Percentiles rank a stretch among this genome's conserved stretches.
Evolutionary conservation across 129 eudicot genomes (phyloP).

Genomic region (carrot (Daucus carota)): DH1_v3.0 NC_030382.2:58191001-58191500

Average conservation of each 20-base stretch:
- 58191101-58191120: slow-evolving; percentile 70
- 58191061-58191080: slow-evolving; percentile 94
- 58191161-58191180: slow-evolving; percentile 49
- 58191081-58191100: slow-evolving; percentile 64
- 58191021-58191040: slow-evolving; percentile 97
- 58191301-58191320: slow-evolving; percentile 96
- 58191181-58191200: slow-evolving; percentile 83
- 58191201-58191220: slow-evolving; percentile 74
- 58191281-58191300: slow-evolving; percentile 90
- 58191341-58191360: slow-evolving; percentile 93
- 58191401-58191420: slow-evolving; percentile 81
- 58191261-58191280: slow-evolving; percentile 86
- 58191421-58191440: slow-evolving; percentile 77
- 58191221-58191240: slow-evolving; percentile 69
- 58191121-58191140: slow-evolving; percentile 49
- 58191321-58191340: slow-evolving; percentile 79
- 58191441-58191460: slow-evolving; percentile 79
- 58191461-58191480: slow-evolving; percentile 91
- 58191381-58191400: slow-evolving; percentile 74
- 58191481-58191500: slow-evolving; percentile 99
- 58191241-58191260: slow-evolving; percentile 71
- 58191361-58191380: slow-evolving; percentile 87
- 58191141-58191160: slow-evolving; percentile 37
- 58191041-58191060: slow-evolving; percentile 96
- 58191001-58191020: slow-evolving; percentile 85